Evolutionary conservation across 2,329 filamentous ascomycete species (phyloP).

Genomic region (Aspergillus latus): DNA sequence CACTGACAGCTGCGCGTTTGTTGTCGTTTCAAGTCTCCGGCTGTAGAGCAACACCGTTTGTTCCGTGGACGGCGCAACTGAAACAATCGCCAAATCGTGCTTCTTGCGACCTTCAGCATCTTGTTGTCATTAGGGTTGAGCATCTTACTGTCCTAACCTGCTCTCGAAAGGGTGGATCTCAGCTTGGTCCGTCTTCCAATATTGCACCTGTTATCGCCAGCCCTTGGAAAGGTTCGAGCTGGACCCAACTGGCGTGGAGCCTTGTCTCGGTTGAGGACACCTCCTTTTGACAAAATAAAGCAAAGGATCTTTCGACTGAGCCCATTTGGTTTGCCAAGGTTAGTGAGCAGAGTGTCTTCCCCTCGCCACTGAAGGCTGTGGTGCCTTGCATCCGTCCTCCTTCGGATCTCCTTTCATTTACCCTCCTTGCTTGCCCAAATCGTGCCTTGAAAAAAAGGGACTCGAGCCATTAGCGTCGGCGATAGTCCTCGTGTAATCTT

Average conservation of each 20-base stretch:
- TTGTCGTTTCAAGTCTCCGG: slow-evolving; percentile 12
- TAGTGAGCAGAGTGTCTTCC: slow-evolving; percentile 26
- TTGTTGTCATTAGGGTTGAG: slow-evolving; percentile 6
- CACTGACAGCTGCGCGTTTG: slow-evolving; percentile 20
- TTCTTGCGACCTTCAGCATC: slow-evolving; percentile 9
- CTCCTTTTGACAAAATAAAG: slow-evolving; percentile 16
- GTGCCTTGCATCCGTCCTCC: slow-evolving; percentile 39
- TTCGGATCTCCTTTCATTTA: slow-evolving; percentile 26
- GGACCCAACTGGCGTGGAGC: slow-evolving; percentile 24
- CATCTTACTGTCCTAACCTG: slow-evolving; percentile 13
- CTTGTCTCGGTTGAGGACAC: slow-evolving; percentile 29
- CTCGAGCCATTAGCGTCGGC: slow-evolving; percentile 27
- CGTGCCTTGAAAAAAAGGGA: slow-evolving; percentile 28
- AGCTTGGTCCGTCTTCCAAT: slow-evolving; percentile 14
- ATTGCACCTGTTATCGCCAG: slow-evolving; percentile 10
- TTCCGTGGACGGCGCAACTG: slow-evolving; percentile 19
- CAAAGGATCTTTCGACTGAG: slow-evolving; percentile 15
- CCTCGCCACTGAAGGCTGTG: slow-evolving; percentile 25
- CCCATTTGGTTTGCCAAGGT: slow-evolving; percentile 29
- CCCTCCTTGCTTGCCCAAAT: slow-evolving; percentile 35
- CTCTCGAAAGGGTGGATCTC: slow-evolving; percentile 18
- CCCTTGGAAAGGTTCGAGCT: slow-evolving; percentile 15
- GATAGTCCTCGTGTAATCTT: slow-evolving; percentile 27
- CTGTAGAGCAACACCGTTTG: slow-evolving; percentile 25
- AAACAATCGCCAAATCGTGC: slow-evolving; percentile 18